phyloP scores from a whole-genome alignment of 805 yeast species.

The Metschnikowia noctiluminum region DNA sequence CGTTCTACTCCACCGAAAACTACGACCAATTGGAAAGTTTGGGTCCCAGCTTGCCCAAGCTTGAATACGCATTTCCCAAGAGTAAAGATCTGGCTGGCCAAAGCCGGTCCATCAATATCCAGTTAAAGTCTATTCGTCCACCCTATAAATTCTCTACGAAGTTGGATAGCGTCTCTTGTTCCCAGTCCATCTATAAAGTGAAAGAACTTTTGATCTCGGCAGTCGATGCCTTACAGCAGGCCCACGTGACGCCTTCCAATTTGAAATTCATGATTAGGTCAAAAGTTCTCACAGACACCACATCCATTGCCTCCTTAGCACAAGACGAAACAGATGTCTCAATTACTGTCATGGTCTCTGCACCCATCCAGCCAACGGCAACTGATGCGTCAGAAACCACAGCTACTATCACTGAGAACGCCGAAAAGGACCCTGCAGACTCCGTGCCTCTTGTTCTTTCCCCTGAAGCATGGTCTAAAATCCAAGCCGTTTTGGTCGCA shows the following conservation, averaged over 20 bases:
- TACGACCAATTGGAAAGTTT: constrained; percentile 27
- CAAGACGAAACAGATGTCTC: constrained; percentile 10
- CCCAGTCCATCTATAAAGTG: constrained; percentile 34
- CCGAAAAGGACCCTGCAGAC: constrained; percentile 4
- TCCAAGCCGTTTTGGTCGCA: constrained; percentile 30
- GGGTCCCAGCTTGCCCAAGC: constrained; percentile 50
- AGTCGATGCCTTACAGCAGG: constrained; percentile 23
- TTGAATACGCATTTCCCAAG: constrained; percentile 34
- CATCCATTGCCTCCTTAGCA: constrained; percentile 30
- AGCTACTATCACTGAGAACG: background rate
- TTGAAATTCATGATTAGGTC: constrained; percentile 57
- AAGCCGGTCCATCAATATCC: constrained; percentile 21
- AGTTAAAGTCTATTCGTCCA: constrained; percentile 64
- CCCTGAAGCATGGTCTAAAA: constrained; percentile 44
- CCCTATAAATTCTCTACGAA: constrained; percentile 56
- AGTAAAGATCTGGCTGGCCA: background rate
- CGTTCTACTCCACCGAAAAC: constrained; percentile 32
- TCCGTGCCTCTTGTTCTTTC: constrained; percentile 11
- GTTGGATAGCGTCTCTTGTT: constrained; percentile 22
- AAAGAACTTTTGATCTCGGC: constrained; percentile 35
- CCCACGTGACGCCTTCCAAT: constrained; percentile 34
- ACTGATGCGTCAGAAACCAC: background rate
- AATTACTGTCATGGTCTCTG: constrained; percentile 19
- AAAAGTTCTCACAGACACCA: constrained; percentile 55
- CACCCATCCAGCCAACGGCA: constrained; percentile 11